Evolutionary conservation across 495 filamentous ascomycete genomes (phyloP).

Genomic region (Chlorociboria aeruginascens): DNA sequence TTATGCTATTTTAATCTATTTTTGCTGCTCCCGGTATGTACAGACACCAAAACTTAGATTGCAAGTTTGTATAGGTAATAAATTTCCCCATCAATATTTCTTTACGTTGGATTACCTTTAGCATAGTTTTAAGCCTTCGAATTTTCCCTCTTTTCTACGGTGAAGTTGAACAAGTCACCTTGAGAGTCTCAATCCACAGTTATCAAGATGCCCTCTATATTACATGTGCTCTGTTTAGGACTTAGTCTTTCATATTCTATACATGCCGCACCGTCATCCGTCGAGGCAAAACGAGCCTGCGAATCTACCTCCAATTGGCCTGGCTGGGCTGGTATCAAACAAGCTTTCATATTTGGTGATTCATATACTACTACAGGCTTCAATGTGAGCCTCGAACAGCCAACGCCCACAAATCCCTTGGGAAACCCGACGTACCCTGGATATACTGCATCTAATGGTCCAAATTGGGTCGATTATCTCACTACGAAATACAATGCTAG

Average conservation of each 20-base stretch:
- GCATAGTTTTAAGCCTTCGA: too few species aligned
- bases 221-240: neutral
- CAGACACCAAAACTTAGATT: too few species aligned
- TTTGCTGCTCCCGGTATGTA: too few species aligned
- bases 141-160: neutral
- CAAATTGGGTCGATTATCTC: slow-evolving; percentile 62
- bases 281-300: slow-evolving; percentile 11
- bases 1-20: too few species aligned
- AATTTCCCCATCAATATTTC: too few species aligned
- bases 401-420: slow-evolving; percentile 52
- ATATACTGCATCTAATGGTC: slow-evolving; percentile 44
- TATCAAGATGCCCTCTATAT: slow-evolving; percentile 7
- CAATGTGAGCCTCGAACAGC: slow-evolving; percentile 45
- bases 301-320: slow-evolving; percentile 26
- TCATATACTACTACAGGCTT: slow-evolving; percentile 59
- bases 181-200: neutral
- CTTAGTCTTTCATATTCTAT: slow-evolving; percentile 1
- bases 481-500: slow-evolving; percentile 36
- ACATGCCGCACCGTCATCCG: slow-evolving; percentile 10
- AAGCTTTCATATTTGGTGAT: slow-evolving; percentile 40
- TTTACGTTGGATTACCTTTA: too few species aligned
- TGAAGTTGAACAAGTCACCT: neutral
- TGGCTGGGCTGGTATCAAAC: slow-evolving; percentile 34
- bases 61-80: too few species aligned
- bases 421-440: slow-evolving; percentile 62